Evolutionary conservation across 1,139 yeast genomes (phyloP), one percentile per base, ranked within the genome.

Genomic region (Suhomyces maxii): DNA sequence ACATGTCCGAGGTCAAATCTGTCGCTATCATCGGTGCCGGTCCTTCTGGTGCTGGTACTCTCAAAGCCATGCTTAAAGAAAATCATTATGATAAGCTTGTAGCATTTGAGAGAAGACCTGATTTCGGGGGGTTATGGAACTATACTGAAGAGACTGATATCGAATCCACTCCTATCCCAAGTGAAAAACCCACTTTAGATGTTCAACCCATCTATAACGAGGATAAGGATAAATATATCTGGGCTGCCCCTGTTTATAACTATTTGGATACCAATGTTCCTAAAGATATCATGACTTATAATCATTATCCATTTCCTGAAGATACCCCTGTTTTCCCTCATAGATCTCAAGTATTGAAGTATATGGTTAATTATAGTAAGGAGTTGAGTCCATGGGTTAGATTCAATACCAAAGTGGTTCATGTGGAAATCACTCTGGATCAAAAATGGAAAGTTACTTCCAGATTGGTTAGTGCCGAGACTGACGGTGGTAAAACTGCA

Each of bases 21-120:
- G 65, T 79, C 9, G 82, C 83, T 1, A 74, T 79, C 9, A 67
- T 83, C 35, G 90, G 91, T 3, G 87, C 80, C 8, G 91, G 91
- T 0, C 89, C 90, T 0, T 73, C 82, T 42, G 90, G 89, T 6
- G 71, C 83, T 6, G 84, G 81, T 1, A 63, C 79, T 8, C 72
- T 84, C 9, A 78, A 78, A 52, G 82, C 86, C 0, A 65, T 83
- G 18, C 48, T 74, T 44, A 48, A 43, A 38, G 58, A 49, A 39
- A 45, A 63, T 38, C 48, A 64, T 25, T 55, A 60, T 6, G 73
- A 75, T 26, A 62, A 60, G 39, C 67, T 82, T 50, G 73, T 71
- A 45, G 76, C 56, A 3, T 80, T 73, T 53, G 87, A 82, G 55
- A 74, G 77, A 53, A 68, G 83, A 50, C 53, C 68, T 8, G 59